phyloP scores from a whole-genome alignment of 2,329 filamentous ascomycete genomes.

The Penicillium palitans region DNA sequence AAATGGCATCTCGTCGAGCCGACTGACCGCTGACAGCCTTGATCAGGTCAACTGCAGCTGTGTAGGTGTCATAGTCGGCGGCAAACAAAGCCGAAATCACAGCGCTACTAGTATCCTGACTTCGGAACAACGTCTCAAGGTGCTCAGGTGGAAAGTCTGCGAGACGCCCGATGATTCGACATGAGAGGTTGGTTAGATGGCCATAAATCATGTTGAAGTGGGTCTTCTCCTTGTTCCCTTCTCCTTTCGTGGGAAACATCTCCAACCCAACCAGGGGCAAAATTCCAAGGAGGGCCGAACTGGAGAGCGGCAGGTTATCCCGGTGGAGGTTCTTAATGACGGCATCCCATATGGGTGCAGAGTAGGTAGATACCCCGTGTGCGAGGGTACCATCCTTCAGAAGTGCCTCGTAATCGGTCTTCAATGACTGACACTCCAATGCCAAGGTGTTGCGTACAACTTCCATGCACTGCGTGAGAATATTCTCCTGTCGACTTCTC shows the following conservation, averaged over 20 bases:
- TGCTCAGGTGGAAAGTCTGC: constrained; percentile 72
- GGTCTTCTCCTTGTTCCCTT: constrained; percentile 54
- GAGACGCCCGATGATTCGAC: constrained; percentile 73
- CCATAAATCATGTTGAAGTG: constrained; percentile 75
- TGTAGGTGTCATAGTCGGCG: constrained; percentile 74
- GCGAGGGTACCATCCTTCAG: constrained; percentile 62
- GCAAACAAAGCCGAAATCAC: constrained; percentile 80
- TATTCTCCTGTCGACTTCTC: constrained; percentile 52
- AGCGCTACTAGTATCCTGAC: constrained; percentile 67
- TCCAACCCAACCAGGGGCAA: constrained; percentile 73
- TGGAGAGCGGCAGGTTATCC: constrained; percentile 70
- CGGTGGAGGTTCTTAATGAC: constrained; percentile 68
- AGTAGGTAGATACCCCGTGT: constrained; percentile 67
- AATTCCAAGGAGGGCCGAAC: constrained; percentile 69
- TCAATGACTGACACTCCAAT: constrained; percentile 70
- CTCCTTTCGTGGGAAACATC: constrained; percentile 59
- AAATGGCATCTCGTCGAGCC: constrained; percentile 60
- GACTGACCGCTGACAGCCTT: constrained; percentile 76
- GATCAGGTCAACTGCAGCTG: constrained; percentile 76
- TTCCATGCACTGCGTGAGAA: constrained; percentile 58
- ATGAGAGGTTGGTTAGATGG: constrained; percentile 63
- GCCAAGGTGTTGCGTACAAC: constrained; percentile 67
- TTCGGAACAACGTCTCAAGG: constrained; percentile 68
- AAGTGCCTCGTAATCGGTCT: constrained; percentile 68
- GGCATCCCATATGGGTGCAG: constrained; percentile 74